phyloP scores from a whole-genome alignment of 1,139 yeast species.

The Yamadazyma blattariae region DNA sequence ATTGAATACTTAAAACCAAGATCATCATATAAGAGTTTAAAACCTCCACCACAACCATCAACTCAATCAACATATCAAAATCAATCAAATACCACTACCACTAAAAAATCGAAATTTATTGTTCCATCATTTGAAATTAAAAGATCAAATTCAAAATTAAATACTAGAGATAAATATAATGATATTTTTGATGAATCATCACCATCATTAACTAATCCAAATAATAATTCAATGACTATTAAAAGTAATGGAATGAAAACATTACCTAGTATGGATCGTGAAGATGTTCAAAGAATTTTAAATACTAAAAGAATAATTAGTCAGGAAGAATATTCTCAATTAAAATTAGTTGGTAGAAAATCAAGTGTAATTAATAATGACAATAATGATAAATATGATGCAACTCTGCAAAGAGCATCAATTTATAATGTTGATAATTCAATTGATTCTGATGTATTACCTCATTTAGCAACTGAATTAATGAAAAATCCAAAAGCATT shows the following conservation, averaged over 20 bases:
- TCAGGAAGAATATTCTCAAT: slow-evolving; percentile 41
- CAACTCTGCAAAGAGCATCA: slow-evolving; percentile 40
- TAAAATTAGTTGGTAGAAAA: slow-evolving; percentile 34
- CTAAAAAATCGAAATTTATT: slow-evolving; percentile 30
- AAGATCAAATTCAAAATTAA: slow-evolving; percentile 30
- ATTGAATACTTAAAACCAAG: slow-evolving; percentile 4
- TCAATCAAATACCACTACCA: background rate
- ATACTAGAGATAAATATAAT: slow-evolving; percentile 39
- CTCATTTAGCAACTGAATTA: slow-evolving; percentile 36
- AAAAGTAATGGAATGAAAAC: slow-evolving; percentile 41
- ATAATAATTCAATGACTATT: slow-evolving; percentile 32
- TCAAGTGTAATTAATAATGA: slow-evolving; percentile 30
- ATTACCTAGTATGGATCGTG: slow-evolving; percentile 48
- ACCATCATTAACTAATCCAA: slow-evolving; percentile 19
- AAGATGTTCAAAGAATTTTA: slow-evolving; percentile 42
- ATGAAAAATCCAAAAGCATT: slow-evolving; percentile 34
- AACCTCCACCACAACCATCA: slow-evolving; percentile 7
- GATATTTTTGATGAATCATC: slow-evolving; percentile 43
- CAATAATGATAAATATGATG: slow-evolving; percentile 27
- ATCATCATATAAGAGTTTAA: slow-evolving; percentile 6
- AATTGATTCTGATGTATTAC: slow-evolving; percentile 15
- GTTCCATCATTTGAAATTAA: slow-evolving; percentile 47
- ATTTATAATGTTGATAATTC: slow-evolving; percentile 32
- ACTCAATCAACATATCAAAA: background rate
- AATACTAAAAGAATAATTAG: slow-evolving; percentile 39